Evolutionary conservation across 805 yeast species (phyloP), one percentile per base, ranked within the genome.

Genomic region (Wickerhamomyces kurtzmanii): DNA sequence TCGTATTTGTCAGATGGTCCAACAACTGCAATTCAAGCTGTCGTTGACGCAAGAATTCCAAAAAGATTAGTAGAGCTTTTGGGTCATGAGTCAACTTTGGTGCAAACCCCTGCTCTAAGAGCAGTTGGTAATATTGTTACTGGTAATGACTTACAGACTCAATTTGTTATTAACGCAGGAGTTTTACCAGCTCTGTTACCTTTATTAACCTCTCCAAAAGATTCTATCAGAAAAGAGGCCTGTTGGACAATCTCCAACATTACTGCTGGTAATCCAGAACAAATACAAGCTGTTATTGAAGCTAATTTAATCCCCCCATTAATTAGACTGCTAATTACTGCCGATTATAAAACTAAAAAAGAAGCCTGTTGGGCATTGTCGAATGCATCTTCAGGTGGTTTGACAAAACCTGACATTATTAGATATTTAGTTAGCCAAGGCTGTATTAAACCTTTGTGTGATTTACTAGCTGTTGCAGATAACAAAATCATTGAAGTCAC

Each of bases 311-410:
- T 91, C 39, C 98, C 97, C 22, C 94, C 87, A 33, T 70, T 84
- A 40, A 76, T 91, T 43, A 77, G 86, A 52, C 60, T 78, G 38
- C 68, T 91, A 53, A 70, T 74, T 46, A 68, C 72, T 31, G 96
- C 91, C 36, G 97, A 89, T 49, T 87, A 86, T 65, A 87, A 86
- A 65, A 89, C 97, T 20, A 83, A 83, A 55, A 91, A 89, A 58
- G 98, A 91, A 64, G 98, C 98, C 4, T 89, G 97, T 67, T 91
- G 98, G 98, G 97, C 97, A 20, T 81, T 91, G 41, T 86, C 96
- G 17, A 91, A 91, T 53, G 97, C 98, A 21, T 83, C 96, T 12
- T 82, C 96, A 8, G 97, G 97, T 44, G 97, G 96, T 14, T 67
- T 86, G 44, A 65, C 78, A 23, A 80, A 75, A 54, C 97, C 97